A percentile compares a stretch with the other conserved stretches of the same genome.
Evolutionary conservation across 2,329 filamentous ascomycete genomes (phyloP).

Genomic region (Ceratocystis harringtonii): DNA sequence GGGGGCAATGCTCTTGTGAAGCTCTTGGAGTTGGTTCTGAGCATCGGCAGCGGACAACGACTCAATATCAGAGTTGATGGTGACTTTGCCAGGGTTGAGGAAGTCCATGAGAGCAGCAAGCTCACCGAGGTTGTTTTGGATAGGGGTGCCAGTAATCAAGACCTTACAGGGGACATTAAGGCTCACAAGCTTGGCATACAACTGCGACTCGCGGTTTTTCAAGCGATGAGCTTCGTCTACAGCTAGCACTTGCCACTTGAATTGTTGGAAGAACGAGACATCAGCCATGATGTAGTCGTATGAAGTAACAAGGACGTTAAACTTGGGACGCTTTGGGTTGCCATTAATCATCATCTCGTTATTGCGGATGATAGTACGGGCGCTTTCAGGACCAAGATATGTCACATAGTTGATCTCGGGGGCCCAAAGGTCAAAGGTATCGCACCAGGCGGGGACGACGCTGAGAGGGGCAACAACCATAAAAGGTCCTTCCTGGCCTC

Average conservation of each 20-base stretch:
- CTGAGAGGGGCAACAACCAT: slow-evolving; percentile 94
- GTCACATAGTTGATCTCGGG: slow-evolving; percentile 95
- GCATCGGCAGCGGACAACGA: slow-evolving; percentile 61
- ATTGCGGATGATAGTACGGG: slow-evolving; percentile 75
- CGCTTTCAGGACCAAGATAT: slow-evolving; percentile 78
- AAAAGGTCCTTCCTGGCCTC: slow-evolving; percentile 83
- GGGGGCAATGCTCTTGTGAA: slow-evolving; percentile 77
- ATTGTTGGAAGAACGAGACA: slow-evolving; percentile 64
- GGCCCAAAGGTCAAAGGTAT: slow-evolving; percentile 93
- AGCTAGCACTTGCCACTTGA: slow-evolving; percentile 95
- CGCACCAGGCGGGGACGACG: slow-evolving; percentile 94
- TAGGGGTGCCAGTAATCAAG: slow-evolving; percentile 90
- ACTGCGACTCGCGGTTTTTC: slow-evolving; percentile 89
- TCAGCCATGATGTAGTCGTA: slow-evolving; percentile 93
- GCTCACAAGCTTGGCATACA: slow-evolving; percentile 71
- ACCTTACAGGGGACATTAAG: slow-evolving; percentile 82
- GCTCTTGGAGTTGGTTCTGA: slow-evolving; percentile 69
- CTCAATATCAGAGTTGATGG: slow-evolving; percentile 85
- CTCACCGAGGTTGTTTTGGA: slow-evolving; percentile 92
- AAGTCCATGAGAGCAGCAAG: slow-evolving; percentile 89
- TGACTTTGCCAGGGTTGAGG: slow-evolving; percentile 82
- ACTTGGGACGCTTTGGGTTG: slow-evolving; percentile 79
- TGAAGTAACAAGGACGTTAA: slow-evolving; percentile 93
- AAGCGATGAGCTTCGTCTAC: slow-evolving; percentile 94
- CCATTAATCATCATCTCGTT: slow-evolving; percentile 78